These are phyloP conservation scores for Fagopyrum esculentum DNA, from an alignment of 148 eudicot species.

Conservation along the genomic window DNA sequence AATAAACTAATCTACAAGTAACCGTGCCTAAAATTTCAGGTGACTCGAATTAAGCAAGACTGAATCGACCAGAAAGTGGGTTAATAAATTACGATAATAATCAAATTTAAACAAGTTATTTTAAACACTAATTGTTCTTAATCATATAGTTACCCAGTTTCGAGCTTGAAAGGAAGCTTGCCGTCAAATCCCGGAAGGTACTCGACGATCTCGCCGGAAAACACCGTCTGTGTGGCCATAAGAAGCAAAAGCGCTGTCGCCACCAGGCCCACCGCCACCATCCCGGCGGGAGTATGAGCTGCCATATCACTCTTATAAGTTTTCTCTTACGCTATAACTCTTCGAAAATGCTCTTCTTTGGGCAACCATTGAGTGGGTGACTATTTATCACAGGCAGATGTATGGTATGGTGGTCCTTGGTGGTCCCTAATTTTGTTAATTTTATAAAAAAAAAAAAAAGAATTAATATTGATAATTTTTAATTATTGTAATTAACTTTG, in stretches of 20 bases:
- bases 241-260: neutral
- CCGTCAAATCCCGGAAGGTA: slow-evolving; percentile 12
- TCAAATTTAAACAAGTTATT: too few relatives aligned
- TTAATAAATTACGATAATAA: too few relatives aligned
- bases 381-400: too few relatives aligned
- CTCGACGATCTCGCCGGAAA: slow-evolving; percentile 9
- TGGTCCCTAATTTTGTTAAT: neutral
- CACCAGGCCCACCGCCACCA: neutral
- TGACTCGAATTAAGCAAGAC: too few relatives aligned
- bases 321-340: neutral
- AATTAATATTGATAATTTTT: too few relatives aligned
- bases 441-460: too few relatives aligned
- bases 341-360: neutral
- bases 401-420: too few relatives aligned
- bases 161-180: slow-evolving; percentile 12
- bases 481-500: too few relatives aligned
- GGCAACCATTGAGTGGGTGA: neutral
- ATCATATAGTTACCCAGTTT: slow-evolving; percentile 1
- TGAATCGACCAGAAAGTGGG: too few relatives aligned
- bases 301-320: neutral
- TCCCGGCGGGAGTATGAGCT: neutral
- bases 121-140: too few relatives aligned
- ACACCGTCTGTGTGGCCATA: neutral
- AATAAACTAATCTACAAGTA: too few relatives aligned
- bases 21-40: too few relatives aligned